A percentile compares a stretch with the other conserved stretches of the same genome.
These are phyloP conservation scores for Yarrowia phangngaensis DNA, from an alignment of 805 yeast species.

Conservation along the genomic window DNA sequence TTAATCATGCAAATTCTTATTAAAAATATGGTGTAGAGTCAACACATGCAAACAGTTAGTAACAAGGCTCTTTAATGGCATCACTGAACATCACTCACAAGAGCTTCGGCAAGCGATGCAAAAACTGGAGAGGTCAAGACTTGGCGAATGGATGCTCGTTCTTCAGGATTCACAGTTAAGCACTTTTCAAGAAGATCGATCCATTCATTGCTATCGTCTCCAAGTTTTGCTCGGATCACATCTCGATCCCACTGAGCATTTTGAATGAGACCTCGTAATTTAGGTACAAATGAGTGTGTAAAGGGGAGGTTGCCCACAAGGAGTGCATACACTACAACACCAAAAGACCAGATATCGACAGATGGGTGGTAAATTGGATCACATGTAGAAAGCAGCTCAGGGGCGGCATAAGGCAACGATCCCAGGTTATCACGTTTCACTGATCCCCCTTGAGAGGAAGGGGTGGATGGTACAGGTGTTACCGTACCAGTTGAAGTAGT, in stretches of 20 bases:
- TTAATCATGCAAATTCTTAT: no score
- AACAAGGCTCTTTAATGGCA: background rate
- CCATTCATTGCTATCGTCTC: constrained; percentile 27
- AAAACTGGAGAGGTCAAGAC: constrained; percentile 25
- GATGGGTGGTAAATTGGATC: constrained; percentile 55
- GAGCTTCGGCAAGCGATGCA: constrained; percentile 22
- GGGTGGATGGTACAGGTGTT: constrained; percentile 17
- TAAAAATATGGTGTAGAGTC: no score
- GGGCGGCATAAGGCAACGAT: constrained; percentile 88
- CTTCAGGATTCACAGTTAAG: constrained; percentile 28
- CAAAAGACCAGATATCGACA: constrained; percentile 90
- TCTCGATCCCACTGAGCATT: constrained; percentile 58
- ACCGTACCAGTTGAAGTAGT: constrained; percentile 17
- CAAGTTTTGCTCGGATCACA: constrained; percentile 38
- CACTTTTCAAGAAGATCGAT: constrained; percentile 30
- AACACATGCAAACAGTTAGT: no score
- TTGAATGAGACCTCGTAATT: constrained; percentile 66
- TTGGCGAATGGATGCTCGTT: constrained; percentile 28
- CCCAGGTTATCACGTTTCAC: constrained; percentile 52
- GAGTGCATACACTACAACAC: constrained; percentile 72
- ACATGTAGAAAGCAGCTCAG: constrained; percentile 65
- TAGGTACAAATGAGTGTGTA: constrained; percentile 77
- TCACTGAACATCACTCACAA: constrained; percentile 14
- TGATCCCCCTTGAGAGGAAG: constrained; percentile 20
- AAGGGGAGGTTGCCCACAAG: constrained; percentile 74